These are phyloP conservation scores for Ascochyta rabiei DNA, from an alignment of 2,329 filamentous ascomycete species.

Conservation along the genomic window DNA sequence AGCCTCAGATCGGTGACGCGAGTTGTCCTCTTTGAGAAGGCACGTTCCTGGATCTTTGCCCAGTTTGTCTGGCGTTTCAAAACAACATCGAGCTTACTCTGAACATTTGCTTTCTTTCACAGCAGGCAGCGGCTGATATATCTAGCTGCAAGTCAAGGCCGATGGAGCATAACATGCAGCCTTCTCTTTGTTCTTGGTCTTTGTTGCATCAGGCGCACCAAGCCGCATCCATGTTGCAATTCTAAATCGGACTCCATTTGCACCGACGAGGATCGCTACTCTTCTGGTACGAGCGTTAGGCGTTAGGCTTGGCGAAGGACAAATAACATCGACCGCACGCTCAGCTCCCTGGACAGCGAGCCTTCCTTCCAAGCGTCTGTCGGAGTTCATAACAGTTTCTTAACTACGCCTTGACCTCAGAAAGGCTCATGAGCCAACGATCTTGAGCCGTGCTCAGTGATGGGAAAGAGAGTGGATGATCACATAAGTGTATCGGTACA, in stretches of 20 bases:
- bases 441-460: neutral
- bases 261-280: neutral
- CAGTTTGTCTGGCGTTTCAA: neutral
- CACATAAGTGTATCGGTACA: constrained; percentile 2
- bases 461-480: constrained; percentile 7
- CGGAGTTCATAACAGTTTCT: neutral
- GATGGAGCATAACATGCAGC: neutral
- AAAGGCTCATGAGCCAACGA: neutral
- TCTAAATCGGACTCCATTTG: neutral
- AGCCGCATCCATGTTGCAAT: neutral
- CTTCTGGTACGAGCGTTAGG: constrained; percentile 1
- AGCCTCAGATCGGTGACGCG: neutral
- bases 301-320: neutral
- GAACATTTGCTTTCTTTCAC: neutral
- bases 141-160: neutral
- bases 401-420: neutral
- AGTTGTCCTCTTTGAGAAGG: neutral
- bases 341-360: neutral
- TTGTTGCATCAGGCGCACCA: neutral
- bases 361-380: neutral
- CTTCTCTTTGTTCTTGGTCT: neutral
- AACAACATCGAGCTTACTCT: neutral
- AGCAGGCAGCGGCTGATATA: neutral
- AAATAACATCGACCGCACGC: neutral
- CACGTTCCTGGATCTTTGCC: neutral